Conservation (phyloP, 164 flowering plant species). For the Annona cherimola region DNA sequence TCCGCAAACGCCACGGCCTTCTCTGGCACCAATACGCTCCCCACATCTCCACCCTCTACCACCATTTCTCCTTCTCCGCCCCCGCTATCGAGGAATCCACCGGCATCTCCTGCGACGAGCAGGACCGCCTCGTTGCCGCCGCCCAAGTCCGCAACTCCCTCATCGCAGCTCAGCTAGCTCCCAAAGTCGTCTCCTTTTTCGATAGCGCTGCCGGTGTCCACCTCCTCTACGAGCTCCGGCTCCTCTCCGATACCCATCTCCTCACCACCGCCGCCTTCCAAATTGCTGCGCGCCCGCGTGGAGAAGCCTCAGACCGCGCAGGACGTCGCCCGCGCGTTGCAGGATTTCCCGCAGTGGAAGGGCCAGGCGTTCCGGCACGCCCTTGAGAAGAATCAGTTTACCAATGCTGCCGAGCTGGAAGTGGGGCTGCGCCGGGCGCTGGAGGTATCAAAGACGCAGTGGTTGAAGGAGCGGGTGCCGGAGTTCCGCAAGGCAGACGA, state of each 20-base stretch:
- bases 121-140: conserved; percentile 68
- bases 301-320: conserved; percentile 48
- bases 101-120: conserved; percentile 79
- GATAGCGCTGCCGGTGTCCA: conserved; percentile 55
- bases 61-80: conserved; percentile 59
- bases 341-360: conserved; percentile 66
- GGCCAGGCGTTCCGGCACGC: conserved; percentile 60
- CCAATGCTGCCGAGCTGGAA: conserved; percentile 30
- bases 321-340: conserved; percentile 78
- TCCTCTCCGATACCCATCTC: conserved; percentile 39
- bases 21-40: conserved; percentile 84
- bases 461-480: conserved; percentile 30
- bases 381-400: conserved; percentile 57
- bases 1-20: conserved; percentile 66
- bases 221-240: conserved; percentile 65
- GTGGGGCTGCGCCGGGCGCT: conserved; percentile 45
- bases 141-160: conserved; percentile 71
- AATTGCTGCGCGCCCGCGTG: conserved; percentile 22
- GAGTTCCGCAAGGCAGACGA: conserved; percentile 30
- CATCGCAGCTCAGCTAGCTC: conserved; percentile 34
- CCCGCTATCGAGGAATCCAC: conserved; percentile 70
- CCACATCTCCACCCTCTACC: conserved; percentile 52
- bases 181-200: conserved; percentile 37
- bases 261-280: conserved; percentile 46
- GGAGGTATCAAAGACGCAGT: conserved; percentile 44